Conservation (phyloP, 2,329 filamentous ascomycete genomes). For the Fusarium domesticum region DNA sequence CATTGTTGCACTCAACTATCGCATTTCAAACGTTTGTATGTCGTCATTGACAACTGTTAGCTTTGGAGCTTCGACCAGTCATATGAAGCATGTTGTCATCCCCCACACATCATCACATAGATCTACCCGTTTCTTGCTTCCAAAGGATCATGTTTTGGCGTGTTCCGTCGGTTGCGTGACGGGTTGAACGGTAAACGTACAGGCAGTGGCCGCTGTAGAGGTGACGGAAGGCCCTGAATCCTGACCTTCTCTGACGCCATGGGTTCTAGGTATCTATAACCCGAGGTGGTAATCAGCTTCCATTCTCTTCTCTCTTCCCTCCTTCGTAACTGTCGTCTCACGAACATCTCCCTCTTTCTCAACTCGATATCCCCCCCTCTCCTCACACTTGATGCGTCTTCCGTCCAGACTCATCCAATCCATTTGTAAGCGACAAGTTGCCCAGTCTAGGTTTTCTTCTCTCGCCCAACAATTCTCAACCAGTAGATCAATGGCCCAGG, state of each 20-base stretch:
- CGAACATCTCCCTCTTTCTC: constrained; percentile 6
- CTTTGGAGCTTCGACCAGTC: constrained; percentile 18
- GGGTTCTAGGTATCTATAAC: background rate
- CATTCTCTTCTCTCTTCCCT: background rate
- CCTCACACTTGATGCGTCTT: constrained; percentile 18
- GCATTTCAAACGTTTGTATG: constrained; percentile 11
- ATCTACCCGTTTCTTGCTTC: constrained; percentile 13
- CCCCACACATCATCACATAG: constrained; percentile 25
- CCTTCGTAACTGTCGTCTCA: background rate
- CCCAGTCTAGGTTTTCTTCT: constrained; percentile 8
- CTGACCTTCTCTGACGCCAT: too few species aligned
- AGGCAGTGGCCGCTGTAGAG: background rate
- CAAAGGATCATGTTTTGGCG: constrained; percentile 3
- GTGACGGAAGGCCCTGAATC: too few species aligned
- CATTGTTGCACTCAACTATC: constrained; percentile 1
- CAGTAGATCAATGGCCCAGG: constrained; percentile 47
- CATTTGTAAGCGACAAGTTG: constrained; percentile 12
- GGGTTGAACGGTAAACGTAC: constrained; percentile 1
- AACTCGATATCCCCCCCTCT: constrained; percentile 2
- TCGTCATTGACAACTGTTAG: constrained; percentile 18
- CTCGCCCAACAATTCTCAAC: constrained; percentile 24
- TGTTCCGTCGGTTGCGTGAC: constrained; percentile 13
- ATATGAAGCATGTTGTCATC: constrained; percentile 25
- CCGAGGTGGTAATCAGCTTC: too few species aligned
- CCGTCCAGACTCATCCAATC: constrained; percentile 12